A percentile compares a stretch with the other conserved stretches of the same genome.
Evolutionary conservation across 495 filamentous ascomycete species (phyloP).

Genomic region (Parmelia sp.): DNA sequence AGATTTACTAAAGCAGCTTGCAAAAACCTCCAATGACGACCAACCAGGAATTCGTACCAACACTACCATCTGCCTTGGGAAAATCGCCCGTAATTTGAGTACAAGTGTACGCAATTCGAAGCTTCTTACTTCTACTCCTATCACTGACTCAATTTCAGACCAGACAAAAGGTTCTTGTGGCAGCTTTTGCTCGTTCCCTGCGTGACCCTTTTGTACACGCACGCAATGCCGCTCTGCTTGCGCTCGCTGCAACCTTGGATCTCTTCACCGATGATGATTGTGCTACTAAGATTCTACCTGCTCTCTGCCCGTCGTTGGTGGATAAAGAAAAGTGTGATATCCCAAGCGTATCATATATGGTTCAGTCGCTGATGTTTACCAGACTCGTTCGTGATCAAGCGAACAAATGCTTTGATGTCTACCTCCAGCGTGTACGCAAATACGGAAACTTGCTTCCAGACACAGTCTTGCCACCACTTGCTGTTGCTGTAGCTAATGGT

Average conservation of each 20-base stretch:
- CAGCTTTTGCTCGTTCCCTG: constrained; percentile 82
- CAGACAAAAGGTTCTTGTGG: constrained; percentile 81
- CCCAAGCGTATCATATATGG: neutral
- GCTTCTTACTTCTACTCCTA: neutral
- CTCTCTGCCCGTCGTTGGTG: constrained; percentile 70
- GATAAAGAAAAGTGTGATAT: constrained; percentile 74
- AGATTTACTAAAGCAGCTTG: constrained; percentile 81
- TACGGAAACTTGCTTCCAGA: constrained; percentile 74
- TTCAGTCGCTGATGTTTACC: neutral
- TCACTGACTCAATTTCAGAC: constrained; percentile 39
- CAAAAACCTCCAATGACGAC: constrained; percentile 95
- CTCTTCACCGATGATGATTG: constrained; percentile 87
- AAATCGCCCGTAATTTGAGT: constrained; percentile 85
- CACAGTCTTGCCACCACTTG: constrained; percentile 52
- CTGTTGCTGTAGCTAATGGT: constrained; percentile 37
- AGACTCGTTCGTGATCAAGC: constrained; percentile 83
- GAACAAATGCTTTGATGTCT: constrained; percentile 83
- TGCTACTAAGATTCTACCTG: constrained; percentile 72
- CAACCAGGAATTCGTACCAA: constrained; percentile 97
- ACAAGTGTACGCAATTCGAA: constrained; percentile 46
- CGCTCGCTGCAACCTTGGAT: constrained; percentile 76
- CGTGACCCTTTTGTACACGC: constrained; percentile 93
- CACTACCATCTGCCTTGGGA: constrained; percentile 93
- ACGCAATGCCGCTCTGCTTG: constrained; percentile 79
- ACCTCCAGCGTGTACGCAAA: constrained; percentile 76